Evolutionary conservation across 805 yeast species (phyloP), one percentile per base, ranked within the genome.

Genomic region (Lachancea waltii): DNA sequence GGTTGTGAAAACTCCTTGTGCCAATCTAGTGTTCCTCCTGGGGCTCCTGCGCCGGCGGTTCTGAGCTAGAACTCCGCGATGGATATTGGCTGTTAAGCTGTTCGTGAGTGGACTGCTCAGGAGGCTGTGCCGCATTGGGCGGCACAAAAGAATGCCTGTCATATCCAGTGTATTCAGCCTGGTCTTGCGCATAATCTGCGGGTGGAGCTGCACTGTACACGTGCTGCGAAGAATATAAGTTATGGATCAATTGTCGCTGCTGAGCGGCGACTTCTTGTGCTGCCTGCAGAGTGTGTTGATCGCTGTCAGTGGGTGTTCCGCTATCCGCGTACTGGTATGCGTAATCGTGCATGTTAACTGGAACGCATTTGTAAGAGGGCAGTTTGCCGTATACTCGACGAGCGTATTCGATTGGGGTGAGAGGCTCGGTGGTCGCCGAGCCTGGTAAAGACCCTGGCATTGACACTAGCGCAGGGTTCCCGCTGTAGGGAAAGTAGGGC

Each of bases 251-350:
- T 24, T 42, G 45, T 28, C 58, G 47, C 42, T 57, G 62, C 34
- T 53, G 54, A 2, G 36, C 11, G 28, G 48, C 53, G 3, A 50
- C 42, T 17, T 46, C 49, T 28, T 41, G 46, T 18, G 55, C 53
- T 9, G 50, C 46, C 32, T 48, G 50, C 19, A 47, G 24, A 3
- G 49, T 41, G 7, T 45, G 44, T 11, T 45, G 35, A 19, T 34
- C 22, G 60, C 75, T 67, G 48, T 68, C 65, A 48, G 73, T 69
- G 45, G 84, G 74, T 55, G 81, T 14, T 8, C 14, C 33, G 11
- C n/a, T 13, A 51, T 95, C 85, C 77, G 86, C 87, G 95, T 97
- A 95, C 60, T 82, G 89, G 85, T 97, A 22, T 17, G 35, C 25
- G 34, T 38, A 33, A 28, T 50, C 51, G 34, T 48, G 53, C 15